Conservation (phyloP, 306 rosid genomes). For the Cucumis sativus region DNA sequence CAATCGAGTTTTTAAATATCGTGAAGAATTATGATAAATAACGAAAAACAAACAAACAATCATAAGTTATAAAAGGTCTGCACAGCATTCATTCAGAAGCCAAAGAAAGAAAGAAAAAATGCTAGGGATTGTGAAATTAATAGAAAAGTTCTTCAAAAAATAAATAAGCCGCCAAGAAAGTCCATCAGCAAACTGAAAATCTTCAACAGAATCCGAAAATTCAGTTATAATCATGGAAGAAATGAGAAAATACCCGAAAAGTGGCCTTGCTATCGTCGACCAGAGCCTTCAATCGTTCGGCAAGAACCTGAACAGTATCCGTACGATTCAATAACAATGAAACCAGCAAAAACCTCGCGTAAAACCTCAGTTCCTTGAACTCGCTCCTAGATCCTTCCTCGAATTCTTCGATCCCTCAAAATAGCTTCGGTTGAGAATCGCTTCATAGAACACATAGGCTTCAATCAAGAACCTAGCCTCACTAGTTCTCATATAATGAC, state of each 20-base stretch:
- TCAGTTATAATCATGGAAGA: background rate
- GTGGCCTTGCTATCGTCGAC: slow-evolving; percentile 68
- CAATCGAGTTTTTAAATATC: background rate
- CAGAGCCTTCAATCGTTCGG: slow-evolving; percentile 55
- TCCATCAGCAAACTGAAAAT: background rate
- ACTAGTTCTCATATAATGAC: slow-evolving; percentile 90
- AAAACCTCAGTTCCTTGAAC: slow-evolving; percentile 82
- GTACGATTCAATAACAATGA: slow-evolving; percentile 65
- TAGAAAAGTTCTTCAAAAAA: background rate
- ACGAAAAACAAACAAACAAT: background rate
- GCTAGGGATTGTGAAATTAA: background rate
- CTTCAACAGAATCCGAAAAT: background rate
- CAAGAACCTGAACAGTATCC: slow-evolving; percentile 58
- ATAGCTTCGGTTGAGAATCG: slow-evolving; percentile 76
- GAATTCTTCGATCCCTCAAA: slow-evolving; percentile 62
- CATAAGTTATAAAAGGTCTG: background rate
- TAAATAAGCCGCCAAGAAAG: background rate
- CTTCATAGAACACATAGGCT: slow-evolving; percentile 89
- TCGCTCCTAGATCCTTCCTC: slow-evolving; percentile 60
- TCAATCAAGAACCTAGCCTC: slow-evolving; percentile 73
- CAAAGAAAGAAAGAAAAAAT: background rate
- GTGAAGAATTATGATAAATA: background rate
- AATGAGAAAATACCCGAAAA: slow-evolving; percentile 47
- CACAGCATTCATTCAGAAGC: background rate
- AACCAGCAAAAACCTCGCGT: slow-evolving; percentile 82